Percentiles rank a stretch among this genome's conserved stretches.
phyloP scores from a whole-genome alignment of 2,329 filamentous ascomycete genomes.

The Fusarium sp. region DNA sequence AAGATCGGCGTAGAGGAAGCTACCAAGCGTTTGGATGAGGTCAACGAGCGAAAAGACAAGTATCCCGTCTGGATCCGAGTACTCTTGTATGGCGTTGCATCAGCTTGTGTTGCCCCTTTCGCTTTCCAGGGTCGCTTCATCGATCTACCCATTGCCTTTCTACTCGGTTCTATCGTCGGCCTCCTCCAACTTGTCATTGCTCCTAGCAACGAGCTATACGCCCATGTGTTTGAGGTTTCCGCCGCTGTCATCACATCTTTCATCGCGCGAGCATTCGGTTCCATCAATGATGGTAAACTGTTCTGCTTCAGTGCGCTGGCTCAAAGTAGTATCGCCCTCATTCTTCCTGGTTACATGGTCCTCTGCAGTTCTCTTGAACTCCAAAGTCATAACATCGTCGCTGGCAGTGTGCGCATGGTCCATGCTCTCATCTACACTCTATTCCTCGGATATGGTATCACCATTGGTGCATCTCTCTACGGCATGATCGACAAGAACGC shows the following conservation, averaged over 20 bases:
- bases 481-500: conserved; percentile 73
- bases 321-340: conserved; percentile 82
- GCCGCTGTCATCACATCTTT: conserved; percentile 78
- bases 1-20: conserved; percentile 81
- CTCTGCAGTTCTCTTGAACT: conserved; percentile 72
- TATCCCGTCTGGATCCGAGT: conserved; percentile 70
- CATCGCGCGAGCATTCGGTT: conserved; percentile 77
- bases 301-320: conserved; percentile 82
- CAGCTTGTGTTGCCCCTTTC: conserved; percentile 83
- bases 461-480: conserved; percentile 77
- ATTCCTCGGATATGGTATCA: conserved; percentile 82
- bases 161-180: conserved; percentile 82
- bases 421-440: conserved; percentile 83
- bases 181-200: conserved; percentile 81
- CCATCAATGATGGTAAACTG: conserved; percentile 69
- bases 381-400: conserved; percentile 78
- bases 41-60: conserved; percentile 63
- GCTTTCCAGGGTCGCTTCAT: conserved; percentile 83
- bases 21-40: conserved; percentile 71
- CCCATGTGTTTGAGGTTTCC: conserved; percentile 66
- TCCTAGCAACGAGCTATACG: conserved; percentile 80
- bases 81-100: conserved; percentile 81
- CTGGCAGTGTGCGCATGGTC: conserved; percentile 81
- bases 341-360: conserved; percentile 73
- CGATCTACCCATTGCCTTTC: conserved; percentile 83